Evolutionary conservation across 192 early-diverging fungal genomes (phyloP), one percentile per base, ranked within the genome.

Genomic region (Haplosporangium gracile): DNA sequence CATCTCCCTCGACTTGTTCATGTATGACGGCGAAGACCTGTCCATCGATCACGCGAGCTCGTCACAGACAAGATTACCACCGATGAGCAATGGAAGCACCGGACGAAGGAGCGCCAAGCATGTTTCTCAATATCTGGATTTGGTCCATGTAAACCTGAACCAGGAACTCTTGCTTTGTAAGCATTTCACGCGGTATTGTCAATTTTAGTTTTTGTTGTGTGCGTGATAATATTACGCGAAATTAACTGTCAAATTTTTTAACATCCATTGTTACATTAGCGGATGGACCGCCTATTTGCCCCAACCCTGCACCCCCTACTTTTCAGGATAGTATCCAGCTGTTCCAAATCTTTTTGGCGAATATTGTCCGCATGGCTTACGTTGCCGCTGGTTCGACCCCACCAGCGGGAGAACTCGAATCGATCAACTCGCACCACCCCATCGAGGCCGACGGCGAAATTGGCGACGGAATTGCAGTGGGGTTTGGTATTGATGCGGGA

Each of bases 311-410:
- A 8, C 93, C 91, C 65, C 91, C 93, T 16, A 93, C 92, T 0
- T 91, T 85, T 70, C 81, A 91, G 65, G 92, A 94, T 71, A 89
- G 89, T 24, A 86, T 92, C 49, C 79, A 83, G 13, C 80, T 92
- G 29, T 70, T 93, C 26, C 87, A 93, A 39, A 86, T 91, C 36
- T 92, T 91, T 38, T 74, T 92, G 11, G 76, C 85, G 20, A 89
- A 91, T 82, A 80, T 93, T 53, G 89, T 90, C 26, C 80, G 89
- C 36, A 76, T 93, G 60, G 91, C 93, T 5, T 92, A 91, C 83
- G 92, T 93, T 0, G 92, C 92, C 6, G 91, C 91, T 60, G 93
- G 91, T 49, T 93, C 91, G n/a, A 87, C 84, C 11, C 91, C 93
- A 11, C 90, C 92, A n/a, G 85, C 91, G 29, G 92, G 93, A 63